Evolutionary conservation across 2,329 filamentous ascomycete genomes (phyloP), one percentile per base, ranked within the genome.

Genomic region (Claviceps cyperi): DNA sequence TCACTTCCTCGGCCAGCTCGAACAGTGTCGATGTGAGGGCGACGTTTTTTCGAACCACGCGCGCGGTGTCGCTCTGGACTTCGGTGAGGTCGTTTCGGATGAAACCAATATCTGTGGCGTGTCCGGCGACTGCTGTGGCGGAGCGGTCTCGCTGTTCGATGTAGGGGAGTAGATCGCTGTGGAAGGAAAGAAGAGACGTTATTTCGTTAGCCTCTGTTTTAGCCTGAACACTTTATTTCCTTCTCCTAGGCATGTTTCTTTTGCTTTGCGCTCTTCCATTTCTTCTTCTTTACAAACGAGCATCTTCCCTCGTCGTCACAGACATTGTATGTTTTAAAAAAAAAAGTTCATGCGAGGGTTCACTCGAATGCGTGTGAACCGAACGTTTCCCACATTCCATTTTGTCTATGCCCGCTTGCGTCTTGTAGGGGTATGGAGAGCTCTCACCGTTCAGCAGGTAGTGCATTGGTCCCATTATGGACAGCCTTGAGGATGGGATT

Each of bases 401-500:
- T 32, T 32, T 32, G 1, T 32, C 28, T 22, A 11, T 32, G 13
- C 36, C 21, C 2, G 21, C 21, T 24, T 24, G 40, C 21, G 21
- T 14, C 40, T 28, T 13, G 21, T n/a, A 43, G 17, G 19, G 13
- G 19, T 24, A 22, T 43, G 17, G 19, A 19, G 32, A 22, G 24
- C 15, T 53, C 64, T 39, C 72, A 86, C 86, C 80, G 77, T 66
- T 92, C 86, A 48, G 81, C 71, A 43, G 78, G 76, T 2, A 79
- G 77, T 17, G 79, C 76, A 52, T 78, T 74, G 13, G 76, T 77
- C 43, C 80, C 80, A 52, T 77, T 70, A 62, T 94, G 86, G 39
- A 91, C 80, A 6, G 87, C 83, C 59, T 85, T 86, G 51, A 94
- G 69, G 40, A 86, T 80, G 7, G 88, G 86, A 58, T 87, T 83